These are phyloP conservation scores for Gentiana dahurica DNA, from an alignment of 257 asterid genomes.

Conservation along the genomic window DNA sequence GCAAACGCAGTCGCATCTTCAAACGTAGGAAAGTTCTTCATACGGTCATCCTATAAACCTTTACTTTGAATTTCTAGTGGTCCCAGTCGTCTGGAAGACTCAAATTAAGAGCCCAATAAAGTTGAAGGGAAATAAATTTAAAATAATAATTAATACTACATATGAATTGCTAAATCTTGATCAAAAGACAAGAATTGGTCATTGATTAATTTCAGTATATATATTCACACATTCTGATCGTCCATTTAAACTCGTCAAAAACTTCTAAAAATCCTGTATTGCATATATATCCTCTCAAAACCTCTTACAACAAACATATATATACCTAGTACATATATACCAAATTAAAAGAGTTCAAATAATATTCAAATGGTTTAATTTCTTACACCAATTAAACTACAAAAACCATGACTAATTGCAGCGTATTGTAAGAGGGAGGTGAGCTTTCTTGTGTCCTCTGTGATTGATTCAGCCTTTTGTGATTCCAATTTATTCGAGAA, in stretches of 20 bases:
- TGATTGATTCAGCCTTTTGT: too few relatives aligned
- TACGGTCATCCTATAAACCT: conserved; percentile 17
- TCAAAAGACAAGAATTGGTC: conserved; percentile 21
- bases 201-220: neutral
- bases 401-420: too few relatives aligned
- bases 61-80: conserved; percentile 31
- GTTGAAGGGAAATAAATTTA: neutral
- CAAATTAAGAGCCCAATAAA: neutral
- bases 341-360: too few relatives aligned
- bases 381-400: too few relatives aligned
- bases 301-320: too few relatives aligned
- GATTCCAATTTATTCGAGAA: neutral
- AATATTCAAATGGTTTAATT: too few relatives aligned
- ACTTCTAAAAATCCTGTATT: neutral
- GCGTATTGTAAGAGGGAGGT: too few relatives aligned
- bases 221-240: conserved; percentile 18
- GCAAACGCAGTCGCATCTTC: conserved; percentile 19
- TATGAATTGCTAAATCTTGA: too few relatives aligned
- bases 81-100: conserved; percentile 61
- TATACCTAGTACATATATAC: too few relatives aligned
- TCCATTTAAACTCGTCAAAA: conserved; percentile 40
- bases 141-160: neutral
- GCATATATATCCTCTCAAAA: neutral
- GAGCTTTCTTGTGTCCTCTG: too few relatives aligned
- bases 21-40: conserved; percentile 31